phyloP scores from a whole-genome alignment of 768 basidiomycete species.

The Leccinum obscurum region DNA sequence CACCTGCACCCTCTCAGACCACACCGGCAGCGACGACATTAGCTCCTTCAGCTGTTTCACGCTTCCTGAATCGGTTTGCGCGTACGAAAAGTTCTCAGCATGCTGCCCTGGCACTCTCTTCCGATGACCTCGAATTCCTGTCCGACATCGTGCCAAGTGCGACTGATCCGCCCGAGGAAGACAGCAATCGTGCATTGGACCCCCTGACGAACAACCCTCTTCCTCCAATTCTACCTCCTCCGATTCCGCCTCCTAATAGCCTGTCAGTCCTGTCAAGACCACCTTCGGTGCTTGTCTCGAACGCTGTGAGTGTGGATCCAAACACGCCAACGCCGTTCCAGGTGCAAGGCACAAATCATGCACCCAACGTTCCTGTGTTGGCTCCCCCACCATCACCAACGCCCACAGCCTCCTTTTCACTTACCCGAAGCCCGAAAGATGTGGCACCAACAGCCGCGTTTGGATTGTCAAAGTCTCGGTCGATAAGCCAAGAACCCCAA shows the following conservation, averaged over 20 bases:
- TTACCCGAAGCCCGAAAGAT: conserved; percentile 16
- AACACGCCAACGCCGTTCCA: not conserved
- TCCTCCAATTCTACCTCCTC: conserved; percentile 41
- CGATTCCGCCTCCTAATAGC: conserved; percentile 31
- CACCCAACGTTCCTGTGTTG: conserved; percentile 14
- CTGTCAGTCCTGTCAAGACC: conserved; percentile 25
- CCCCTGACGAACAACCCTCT: conserved; percentile 45
- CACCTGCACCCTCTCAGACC: conserved; percentile 8
- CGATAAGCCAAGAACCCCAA: conserved; percentile 18
- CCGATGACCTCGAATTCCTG: conserved; percentile 82
- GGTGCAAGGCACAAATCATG: conserved; percentile 2
- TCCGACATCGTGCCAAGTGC: conserved; percentile 63
- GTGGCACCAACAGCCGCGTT: conserved; percentile 1
- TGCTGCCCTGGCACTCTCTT: conserved; percentile 68
- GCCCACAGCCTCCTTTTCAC: conserved; percentile 27
- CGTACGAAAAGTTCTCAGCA: conserved; percentile 43
- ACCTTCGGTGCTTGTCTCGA: conserved; percentile 6
- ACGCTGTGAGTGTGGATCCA: not conserved
- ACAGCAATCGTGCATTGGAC: conserved; percentile 35
- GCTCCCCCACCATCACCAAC: conserved; percentile 32
- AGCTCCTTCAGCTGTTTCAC: conserved; percentile 71
- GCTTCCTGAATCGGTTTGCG: conserved; percentile 79
- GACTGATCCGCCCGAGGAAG: conserved; percentile 40
- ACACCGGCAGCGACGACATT: conserved; percentile 15
- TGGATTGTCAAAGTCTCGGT: conserved; percentile 3